phyloP scores from a whole-genome alignment of 2,329 filamentous ascomycete genomes.

The Taxawa tesnikishii region DNA sequence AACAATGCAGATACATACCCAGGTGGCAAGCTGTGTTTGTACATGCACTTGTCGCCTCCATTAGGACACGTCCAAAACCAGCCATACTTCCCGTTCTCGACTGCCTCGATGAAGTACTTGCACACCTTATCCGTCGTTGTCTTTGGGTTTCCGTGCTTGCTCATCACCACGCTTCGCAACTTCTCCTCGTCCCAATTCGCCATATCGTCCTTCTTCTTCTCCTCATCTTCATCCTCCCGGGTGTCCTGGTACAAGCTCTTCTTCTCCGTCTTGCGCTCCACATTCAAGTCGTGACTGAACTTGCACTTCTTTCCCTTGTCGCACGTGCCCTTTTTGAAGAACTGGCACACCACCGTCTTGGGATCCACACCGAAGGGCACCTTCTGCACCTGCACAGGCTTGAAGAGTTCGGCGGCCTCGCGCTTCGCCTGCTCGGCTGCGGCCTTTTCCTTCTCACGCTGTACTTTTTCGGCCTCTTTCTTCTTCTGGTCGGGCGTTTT shows the following conservation, averaged over 20 bases:
- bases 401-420: slow-evolving; percentile 73
- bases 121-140: slow-evolving; percentile 97
- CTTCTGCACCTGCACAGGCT: slow-evolving; percentile 91
- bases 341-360: slow-evolving; percentile 92
- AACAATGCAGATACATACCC: slow-evolving; percentile 50
- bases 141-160: slow-evolving; percentile 93
- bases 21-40: slow-evolving; percentile 86
- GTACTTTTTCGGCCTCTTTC: slow-evolving; percentile 52
- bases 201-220: slow-evolving; percentile 82
- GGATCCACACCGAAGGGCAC: slow-evolving; percentile 96
- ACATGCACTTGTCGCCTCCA: slow-evolving; percentile 95
- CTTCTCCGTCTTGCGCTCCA: slow-evolving; percentile 90
- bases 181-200: slow-evolving; percentile 98
- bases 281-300: slow-evolving; percentile 80
- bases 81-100: slow-evolving; percentile 96
- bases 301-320: slow-evolving; percentile 97
- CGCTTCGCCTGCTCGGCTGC: slow-evolving; percentile 74
- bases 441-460: slow-evolving; percentile 75
- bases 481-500: slow-evolving; percentile 81
- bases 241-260: slow-evolving; percentile 81
- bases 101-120: slow-evolving; percentile 95
- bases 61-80: slow-evolving; percentile 99
- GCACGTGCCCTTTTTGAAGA: slow-evolving; percentile 93
- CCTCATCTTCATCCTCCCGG: slow-evolving; percentile 57
- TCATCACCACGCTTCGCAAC: slow-evolving; percentile 75